Evolutionary conservation across 495 filamentous ascomycete species (phyloP), one percentile per base, ranked within the genome.

Genomic region (Aspergillus egyptiacus): DNA sequence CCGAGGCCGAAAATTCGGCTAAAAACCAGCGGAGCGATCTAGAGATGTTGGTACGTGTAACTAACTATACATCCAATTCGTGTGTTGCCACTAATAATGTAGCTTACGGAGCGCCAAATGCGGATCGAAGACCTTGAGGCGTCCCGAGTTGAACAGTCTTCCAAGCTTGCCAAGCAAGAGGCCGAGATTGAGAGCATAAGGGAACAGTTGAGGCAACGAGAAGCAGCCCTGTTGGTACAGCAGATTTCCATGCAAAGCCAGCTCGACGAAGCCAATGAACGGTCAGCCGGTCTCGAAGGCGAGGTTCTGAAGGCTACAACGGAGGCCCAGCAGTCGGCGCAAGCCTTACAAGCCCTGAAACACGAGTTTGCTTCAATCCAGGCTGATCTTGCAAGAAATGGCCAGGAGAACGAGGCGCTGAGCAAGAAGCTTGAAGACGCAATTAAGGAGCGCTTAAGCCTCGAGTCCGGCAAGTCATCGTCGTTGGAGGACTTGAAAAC

Each of bases 241-340:
- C 55, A 58, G n/a, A 48, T 30, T 28, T 54, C 39, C 2, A 27
- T 68, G 14, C 52, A 54, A 22, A 41, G 54, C 8, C 48, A 58
- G 37, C 48, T 65, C 14, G 45, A 64, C 19, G 56, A 61, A 44
- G 52, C 59, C 5, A 63, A 56, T 28, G 44, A 51, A 24, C 61
- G 41, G 11, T 42, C 51, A 9, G 31, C 30, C 8, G 47, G 34
- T 19, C 47, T 65, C 30, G 61, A 66, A 43, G 32, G 35, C 1
- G 47, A 56, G 6, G n/a, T 55, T 2, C 11, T 22, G 22, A 47
- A 44, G 15, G 37, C 31, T 2, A 47, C 44, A 14, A 46, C 34
- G 5, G 55, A 57, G 6, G 25, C 6, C 15, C 33, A 36, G 13
- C 34, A 45, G 8, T 30, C 37, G 11, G 15, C 19, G n/a, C 18